Base-by-base conservation (phyloP, 306 rosid genomes). In the Glycine latifolia region DNA sequence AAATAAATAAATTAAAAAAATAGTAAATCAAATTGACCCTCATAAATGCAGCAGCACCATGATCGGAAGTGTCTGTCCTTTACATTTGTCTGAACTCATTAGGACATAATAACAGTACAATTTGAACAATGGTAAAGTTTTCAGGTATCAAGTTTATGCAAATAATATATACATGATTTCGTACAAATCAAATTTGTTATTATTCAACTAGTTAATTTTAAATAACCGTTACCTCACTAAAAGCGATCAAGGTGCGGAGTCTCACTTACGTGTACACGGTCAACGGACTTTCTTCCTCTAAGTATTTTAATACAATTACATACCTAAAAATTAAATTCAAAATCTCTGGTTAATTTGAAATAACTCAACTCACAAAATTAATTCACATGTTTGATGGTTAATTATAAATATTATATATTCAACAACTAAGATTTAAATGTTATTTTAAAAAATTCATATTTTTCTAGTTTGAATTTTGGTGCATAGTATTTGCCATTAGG, bases 1-100 rank as follows among this genome's bases (percentile, higher is more conserved):
- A 20, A 15, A 1, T 41, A 15, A 26, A 26, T 26, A 0, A 26
- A 26, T 26, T 26, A 26, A 26, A 26, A 50, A 50, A 61, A 39
- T 4, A 60, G 20, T 12, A 48, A 37, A 17, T 16, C 8, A 73
- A 53, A 35, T 12, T 76, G 56, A 26, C 50, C 61, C 17, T 75
- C 26, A 48, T 58, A 58, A 17, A 69, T 76, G 81, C 54, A 67
- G 47, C 39, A 63, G 6, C 14, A 66, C 33, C 39, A 26, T 35
- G 20, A 62, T 12, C 9, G 0, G 46, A 33, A 33, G 12, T 56
- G 37, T 49, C 37, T 47, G 52, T 41, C 15, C 67, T 50, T 68
- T 13, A 17, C 13, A 59, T 82, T 70, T 68, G 66, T 82, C 41
- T 56, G 8, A 75, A 37, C 56, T 58, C 7, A 2, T 76, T 48